phyloP scores from a whole-genome alignment of 768 basidiomycete species.

The Boletus rubescentipes region DNA sequence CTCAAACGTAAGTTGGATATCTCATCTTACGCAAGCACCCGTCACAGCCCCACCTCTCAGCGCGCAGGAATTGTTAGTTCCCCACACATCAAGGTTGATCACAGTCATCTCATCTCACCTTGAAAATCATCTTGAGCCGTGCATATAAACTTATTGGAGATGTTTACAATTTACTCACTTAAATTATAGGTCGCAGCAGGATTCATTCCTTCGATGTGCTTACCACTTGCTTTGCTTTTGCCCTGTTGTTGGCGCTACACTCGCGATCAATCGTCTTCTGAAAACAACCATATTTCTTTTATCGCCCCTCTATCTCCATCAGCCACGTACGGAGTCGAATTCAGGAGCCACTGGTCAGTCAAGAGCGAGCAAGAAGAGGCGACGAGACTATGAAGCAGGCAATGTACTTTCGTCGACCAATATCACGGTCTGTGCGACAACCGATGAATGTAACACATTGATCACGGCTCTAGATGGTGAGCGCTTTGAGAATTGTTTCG shows the following conservation, averaged over 20 bases:
- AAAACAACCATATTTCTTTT: slow-evolving; percentile 53
- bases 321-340: slow-evolving; percentile 30
- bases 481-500: slow-evolving; percentile 9
- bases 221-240: slow-evolving; percentile 42
- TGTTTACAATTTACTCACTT: slow-evolving; percentile 7
- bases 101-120: slow-evolving; percentile 57
- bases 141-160: slow-evolving; percentile 19
- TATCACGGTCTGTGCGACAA: slow-evolving; percentile 47
- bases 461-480: slow-evolving; percentile 60
- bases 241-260: slow-evolving; percentile 45
- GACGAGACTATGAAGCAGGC: slow-evolving; percentile 71
- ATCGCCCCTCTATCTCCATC: slow-evolving; percentile 45
- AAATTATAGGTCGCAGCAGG: slow-evolving; percentile 34
- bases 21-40: not conserved
- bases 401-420: slow-evolving; percentile 59
- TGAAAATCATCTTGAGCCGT: slow-evolving; percentile 55
- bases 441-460: slow-evolving; percentile 51
- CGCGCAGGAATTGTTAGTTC: slow-evolving; percentile 49
- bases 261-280: slow-evolving; percentile 52
- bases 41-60: slow-evolving; percentile 36
- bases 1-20: slow-evolving; percentile 43
- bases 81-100: slow-evolving; percentile 54
- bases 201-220: slow-evolving; percentile 47
- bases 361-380: slow-evolving; percentile 67
- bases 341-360: slow-evolving; percentile 27